Conservation (phyloP, 768 basidiomycete genomes). For the Sporobolomyces roseus region DNA sequence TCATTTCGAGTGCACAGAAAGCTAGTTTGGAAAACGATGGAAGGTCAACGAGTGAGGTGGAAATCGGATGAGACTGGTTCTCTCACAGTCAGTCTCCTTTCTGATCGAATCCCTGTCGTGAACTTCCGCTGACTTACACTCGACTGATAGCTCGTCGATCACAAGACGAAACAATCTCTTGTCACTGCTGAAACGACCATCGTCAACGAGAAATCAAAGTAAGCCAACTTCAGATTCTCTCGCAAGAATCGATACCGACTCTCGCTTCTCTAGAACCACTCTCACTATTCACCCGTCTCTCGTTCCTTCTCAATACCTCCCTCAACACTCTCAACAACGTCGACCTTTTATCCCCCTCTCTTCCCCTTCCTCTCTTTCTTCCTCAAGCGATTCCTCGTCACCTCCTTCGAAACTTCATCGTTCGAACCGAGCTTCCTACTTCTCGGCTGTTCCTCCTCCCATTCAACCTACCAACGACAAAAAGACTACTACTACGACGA, state of each 20-base stretch:
- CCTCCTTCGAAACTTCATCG: background rate
- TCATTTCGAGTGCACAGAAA: background rate
- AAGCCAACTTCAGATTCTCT: background rate
- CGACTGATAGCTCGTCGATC: background rate
- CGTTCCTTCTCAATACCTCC: background rate
- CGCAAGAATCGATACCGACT: background rate
- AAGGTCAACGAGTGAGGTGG: constrained; percentile 13
- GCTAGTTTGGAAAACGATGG: constrained; percentile 2
- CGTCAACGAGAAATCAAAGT: background rate
- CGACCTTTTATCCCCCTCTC: background rate
- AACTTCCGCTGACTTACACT: background rate
- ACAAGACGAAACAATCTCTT: constrained; percentile 9
- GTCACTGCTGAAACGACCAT: background rate
- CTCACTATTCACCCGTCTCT: constrained; percentile 8
- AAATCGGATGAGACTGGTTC: background rate
- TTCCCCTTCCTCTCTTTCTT: background rate
- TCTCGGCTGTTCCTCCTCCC: background rate
- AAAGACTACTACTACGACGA: too few relatives aligned
- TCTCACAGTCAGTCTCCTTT: background rate
- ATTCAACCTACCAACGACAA: background rate
- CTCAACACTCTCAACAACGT: background rate
- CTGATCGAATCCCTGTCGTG: background rate
- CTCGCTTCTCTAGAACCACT: background rate
- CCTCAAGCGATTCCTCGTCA: background rate
- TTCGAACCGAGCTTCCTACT: too few relatives aligned